These are phyloP conservation scores for Cyberlindnera maritima DNA, from an alignment of 805 yeast genomes.

Conservation along the genomic window DNA sequence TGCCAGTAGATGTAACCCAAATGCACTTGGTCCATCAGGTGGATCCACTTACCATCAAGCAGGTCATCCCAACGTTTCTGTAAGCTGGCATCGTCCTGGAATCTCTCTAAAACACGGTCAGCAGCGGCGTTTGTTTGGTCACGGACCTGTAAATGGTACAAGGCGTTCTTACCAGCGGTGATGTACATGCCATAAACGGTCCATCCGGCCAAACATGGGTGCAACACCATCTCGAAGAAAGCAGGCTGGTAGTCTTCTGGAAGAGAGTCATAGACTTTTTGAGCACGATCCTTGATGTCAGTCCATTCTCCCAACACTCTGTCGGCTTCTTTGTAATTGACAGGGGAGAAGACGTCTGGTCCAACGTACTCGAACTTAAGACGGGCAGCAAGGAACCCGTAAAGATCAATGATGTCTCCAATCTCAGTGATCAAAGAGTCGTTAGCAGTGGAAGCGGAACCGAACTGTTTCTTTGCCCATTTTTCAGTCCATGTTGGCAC, in stretches of 20 bases:
- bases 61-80: conserved; percentile 11
- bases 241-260: conserved; percentile 7
- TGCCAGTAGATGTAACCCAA: conserved; percentile 15
- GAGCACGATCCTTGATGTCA: conserved; percentile 8
- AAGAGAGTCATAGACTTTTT: conserved; percentile 6
- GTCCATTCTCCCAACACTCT: conserved; percentile 9
- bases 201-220: conserved; percentile 13
- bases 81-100: conserved; percentile 3
- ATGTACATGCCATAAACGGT: conserved; percentile 13
- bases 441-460: not conserved
- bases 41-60: conserved; percentile 14
- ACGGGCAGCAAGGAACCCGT: conserved; percentile 14
- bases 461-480: conserved; percentile 10
- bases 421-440: conserved; percentile 3
- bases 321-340: conserved; percentile 12
- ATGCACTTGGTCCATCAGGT: conserved; percentile 16
- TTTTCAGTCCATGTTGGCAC: conserved; percentile 9
- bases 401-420: conserved; percentile 10
- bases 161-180: conserved; percentile 7
- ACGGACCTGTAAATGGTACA: conserved; percentile 10
- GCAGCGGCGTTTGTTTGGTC: conserved; percentile 12
- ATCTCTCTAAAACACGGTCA: conserved; percentile 6
- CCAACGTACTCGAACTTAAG: conserved; percentile 13
- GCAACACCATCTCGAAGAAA: conserved; percentile 12
- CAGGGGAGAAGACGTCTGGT: conserved; percentile 5